Percentiles rank a stretch among this genome's conserved stretches.
These are phyloP conservation scores for Soucietia sequanensis DNA, from an alignment of 805 yeast genomes.

Conservation along the genomic window DNA sequence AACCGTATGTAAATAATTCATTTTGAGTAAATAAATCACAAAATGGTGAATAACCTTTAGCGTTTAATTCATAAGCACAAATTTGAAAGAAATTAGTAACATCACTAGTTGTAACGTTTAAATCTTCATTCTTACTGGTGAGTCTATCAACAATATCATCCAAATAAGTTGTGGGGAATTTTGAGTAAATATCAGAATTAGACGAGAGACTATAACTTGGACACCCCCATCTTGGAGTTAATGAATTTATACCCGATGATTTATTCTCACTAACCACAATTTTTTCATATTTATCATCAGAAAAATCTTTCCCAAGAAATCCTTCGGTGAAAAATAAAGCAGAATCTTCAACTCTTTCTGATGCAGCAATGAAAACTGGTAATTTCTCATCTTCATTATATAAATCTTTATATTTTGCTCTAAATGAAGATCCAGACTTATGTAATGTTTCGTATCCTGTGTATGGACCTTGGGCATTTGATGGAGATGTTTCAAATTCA, in stretches of 20 bases:
- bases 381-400: conserved; percentile 30
- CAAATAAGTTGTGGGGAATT: conserved; percentile 41
- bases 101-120: conserved; percentile 49
- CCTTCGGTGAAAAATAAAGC: conserved; percentile 55
- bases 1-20: conserved; percentile 61
- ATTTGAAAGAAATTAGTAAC: conserved; percentile 49
- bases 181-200: conserved; percentile 15
- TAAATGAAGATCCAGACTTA: conserved; percentile 43
- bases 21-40: conserved; percentile 63
- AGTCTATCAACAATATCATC: conserved; percentile 54
- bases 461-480: conserved; percentile 40
- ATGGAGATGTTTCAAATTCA: conserved; percentile 49
- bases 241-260: conserved; percentile 49
- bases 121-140: conserved; percentile 50
- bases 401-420: conserved; percentile 45
- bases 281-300: conserved; percentile 16
- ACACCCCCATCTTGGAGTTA: conserved; percentile 49
- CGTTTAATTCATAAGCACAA: conserved; percentile 74
- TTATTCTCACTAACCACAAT: conserved; percentile 43
- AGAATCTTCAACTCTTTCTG: conserved; percentile 51
- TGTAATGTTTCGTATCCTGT: conserved; percentile 48
- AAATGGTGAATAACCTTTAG: conserved; percentile 58
- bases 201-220: conserved; percentile 24
- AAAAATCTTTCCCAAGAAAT: conserved; percentile 44
- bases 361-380: conserved; percentile 51